A percentile compares a stretch with the other conserved stretches of the same genome.
phyloP scores from a whole-genome alignment of 768 basidiomycete genomes.

The Pleurotus platypus region DNA sequence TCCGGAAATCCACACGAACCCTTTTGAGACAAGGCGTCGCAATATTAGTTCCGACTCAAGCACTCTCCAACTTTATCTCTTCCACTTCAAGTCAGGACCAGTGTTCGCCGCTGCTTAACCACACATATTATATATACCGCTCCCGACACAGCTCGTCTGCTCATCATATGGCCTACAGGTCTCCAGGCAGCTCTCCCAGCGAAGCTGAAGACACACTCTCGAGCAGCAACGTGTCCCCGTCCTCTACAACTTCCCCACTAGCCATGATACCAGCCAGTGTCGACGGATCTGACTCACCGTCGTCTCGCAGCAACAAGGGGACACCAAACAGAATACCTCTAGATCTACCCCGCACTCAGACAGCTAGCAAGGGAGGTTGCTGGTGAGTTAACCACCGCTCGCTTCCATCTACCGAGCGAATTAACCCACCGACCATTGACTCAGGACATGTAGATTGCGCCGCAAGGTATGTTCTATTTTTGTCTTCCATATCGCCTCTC shows the following conservation, averaged over 20 bases:
- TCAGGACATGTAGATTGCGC: constrained; percentile 79
- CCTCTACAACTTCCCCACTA: constrained; percentile 38
- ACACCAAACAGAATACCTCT: constrained; percentile 45
- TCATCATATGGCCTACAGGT: constrained; percentile 46
- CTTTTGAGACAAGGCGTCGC: neutral
- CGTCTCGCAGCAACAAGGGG: constrained; percentile 29
- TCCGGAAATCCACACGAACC: neutral
- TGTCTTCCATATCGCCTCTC: neutral
- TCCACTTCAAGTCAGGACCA: too few relatives aligned
- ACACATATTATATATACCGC: neutral
- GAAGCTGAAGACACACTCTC: constrained; percentile 19
- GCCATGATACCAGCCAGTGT: constrained; percentile 27
- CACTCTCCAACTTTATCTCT: neutral
- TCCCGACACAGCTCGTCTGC: neutral
- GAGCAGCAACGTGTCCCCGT: neutral
- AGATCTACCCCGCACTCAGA: constrained; percentile 49
- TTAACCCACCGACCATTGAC: constrained; percentile 6
- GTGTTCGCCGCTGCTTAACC: neutral
- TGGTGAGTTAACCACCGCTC: constrained; percentile 48
- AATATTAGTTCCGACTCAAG: neutral
- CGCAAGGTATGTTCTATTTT: constrained; percentile 56
- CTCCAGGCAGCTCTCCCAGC: constrained; percentile 37
- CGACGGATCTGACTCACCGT: constrained; percentile 19
- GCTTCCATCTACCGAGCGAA: constrained; percentile 11
- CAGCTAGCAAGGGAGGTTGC: constrained; percentile 71